Base-by-base conservation (phyloP, 306 rosid genomes). In the Ormosia emarginata region DNA sequence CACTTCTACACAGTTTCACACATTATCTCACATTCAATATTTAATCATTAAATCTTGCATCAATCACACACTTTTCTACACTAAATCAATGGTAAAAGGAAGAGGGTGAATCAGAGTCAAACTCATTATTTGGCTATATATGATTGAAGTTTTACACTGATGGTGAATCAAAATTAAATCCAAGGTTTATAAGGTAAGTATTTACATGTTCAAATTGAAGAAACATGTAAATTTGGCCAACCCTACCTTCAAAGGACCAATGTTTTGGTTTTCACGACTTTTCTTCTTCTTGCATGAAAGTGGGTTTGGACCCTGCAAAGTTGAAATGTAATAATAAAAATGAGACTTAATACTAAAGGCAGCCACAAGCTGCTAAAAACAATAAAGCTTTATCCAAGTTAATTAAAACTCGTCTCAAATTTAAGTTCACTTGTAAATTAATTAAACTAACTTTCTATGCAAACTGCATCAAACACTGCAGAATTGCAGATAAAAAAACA, bases 251-350 rank as follows among this genome's bases (percentile, higher is more conserved):
- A 2, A 47, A 7, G 81, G 53, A 41, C 67, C 67, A 76, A 32
- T 65, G 43, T 83, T 85, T 71, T 85, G 83, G 62, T 68, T 90
- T 84, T 80, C 87, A 33, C 2, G 63, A 29, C 47, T 85, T 89
- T 91, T 92, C 85, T 92, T 92, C 88, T 88, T 91, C 90, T 86
- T 86, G 85, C 94, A 89, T 11, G 98, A 94, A 81, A 92, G 97
- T 34, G 98, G 97, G 75, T 94, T 94, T 61, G 97, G 98, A 75
- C 89, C 97, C 98, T 94, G 87, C 81, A 85, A 53, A 71, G 69
- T 82, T 86, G 58, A 46, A 44, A 68, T 55, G 13, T 30, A 56
- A 61, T 8, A 47, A 58, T 29, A 15, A 83, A 70, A 67, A 53
- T 37, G 47, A 24, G 61, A 77, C 50, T 37, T 15, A 43, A 70